Evolutionary conservation across 176 grass and related monocot species (phyloP).

Genomic region (Oryza rufipogon): DNA sequence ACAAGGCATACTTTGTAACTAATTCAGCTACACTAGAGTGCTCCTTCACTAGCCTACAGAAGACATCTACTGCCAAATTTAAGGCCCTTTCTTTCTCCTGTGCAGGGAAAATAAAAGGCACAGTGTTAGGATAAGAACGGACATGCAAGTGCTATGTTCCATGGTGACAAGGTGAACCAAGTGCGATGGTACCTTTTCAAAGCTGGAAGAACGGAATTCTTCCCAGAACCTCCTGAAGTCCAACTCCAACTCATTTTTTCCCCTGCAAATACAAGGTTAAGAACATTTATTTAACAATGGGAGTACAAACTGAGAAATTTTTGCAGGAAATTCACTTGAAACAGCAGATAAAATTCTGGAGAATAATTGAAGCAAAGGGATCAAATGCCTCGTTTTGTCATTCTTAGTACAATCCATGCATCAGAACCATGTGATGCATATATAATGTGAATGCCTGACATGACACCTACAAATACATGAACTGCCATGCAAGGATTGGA

Average conservation of each 20-base stretch:
- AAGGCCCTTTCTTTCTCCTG: constrained; percentile 99
- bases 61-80: constrained; percentile 93
- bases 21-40: constrained; percentile 91
- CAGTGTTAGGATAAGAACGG: constrained; percentile 40
- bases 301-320: not conserved
- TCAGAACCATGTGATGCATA: constrained; percentile 11
- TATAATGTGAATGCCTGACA: constrained; percentile 28
- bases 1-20: constrained; percentile 76
- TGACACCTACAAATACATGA: constrained; percentile 16
- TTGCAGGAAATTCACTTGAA: constrained; percentile 32
- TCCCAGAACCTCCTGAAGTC: constrained; percentile 98
- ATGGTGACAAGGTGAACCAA: constrained; percentile 29
- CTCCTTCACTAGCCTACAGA: constrained; percentile 98
- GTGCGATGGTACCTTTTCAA: constrained; percentile 69
- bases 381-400: constrained; percentile 3
- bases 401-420: constrained; percentile 33
- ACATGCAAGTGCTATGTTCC: constrained; percentile 26
- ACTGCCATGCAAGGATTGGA: constrained; percentile 31
- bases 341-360: constrained; percentile 23
- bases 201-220: constrained; percentile 98
- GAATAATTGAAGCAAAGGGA: constrained; percentile 30
- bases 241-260: constrained; percentile 84
- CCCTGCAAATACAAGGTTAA: constrained; percentile 53
- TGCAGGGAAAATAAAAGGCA: constrained; percentile 37
- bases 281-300: constrained; percentile 30